Conservation (phyloP, 352 stramenopile genomes). For the Phytophthora syringae region DNA sequence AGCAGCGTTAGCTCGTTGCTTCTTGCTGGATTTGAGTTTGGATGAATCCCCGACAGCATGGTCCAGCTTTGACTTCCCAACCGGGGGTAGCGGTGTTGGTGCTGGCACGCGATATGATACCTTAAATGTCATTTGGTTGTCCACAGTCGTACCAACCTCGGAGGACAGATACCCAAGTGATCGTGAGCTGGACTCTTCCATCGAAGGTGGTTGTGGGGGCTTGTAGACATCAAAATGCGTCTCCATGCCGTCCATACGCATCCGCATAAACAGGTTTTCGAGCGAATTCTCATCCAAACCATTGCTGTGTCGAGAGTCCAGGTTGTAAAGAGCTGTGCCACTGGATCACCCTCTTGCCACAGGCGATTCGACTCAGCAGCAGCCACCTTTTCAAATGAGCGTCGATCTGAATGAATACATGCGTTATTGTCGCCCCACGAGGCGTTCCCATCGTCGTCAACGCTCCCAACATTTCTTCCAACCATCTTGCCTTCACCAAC, state of each 20-base stretch:
- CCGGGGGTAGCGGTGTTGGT: constrained; percentile 38
- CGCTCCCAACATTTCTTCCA: constrained; percentile 12
- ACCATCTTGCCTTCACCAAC: constrained; percentile 18
- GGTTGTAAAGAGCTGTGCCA: constrained; percentile 46
- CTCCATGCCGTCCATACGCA: constrained; percentile 67
- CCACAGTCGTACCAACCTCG: constrained; percentile 32
- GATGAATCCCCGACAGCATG: constrained; percentile 31
- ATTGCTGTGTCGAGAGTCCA: constrained; percentile 3
- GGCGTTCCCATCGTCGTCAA: constrained; percentile 23
- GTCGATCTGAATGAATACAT: constrained; percentile 31
- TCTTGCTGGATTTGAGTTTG: constrained; percentile 68
- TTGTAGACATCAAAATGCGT: constrained; percentile 62
- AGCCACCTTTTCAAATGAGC: constrained; percentile 56
- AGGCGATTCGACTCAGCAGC: constrained; percentile 37
- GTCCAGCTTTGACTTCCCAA: constrained; percentile 36
- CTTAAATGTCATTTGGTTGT: constrained; percentile 59
- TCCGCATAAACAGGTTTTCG: constrained; percentile 50
- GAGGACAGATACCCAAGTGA: constrained; percentile 19
- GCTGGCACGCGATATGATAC: constrained; percentile 76
- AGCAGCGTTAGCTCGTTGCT: constrained; percentile 44
- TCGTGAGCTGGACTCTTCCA: background rate
- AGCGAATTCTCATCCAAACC: constrained; percentile 34
- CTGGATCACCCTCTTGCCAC: constrained; percentile 56
- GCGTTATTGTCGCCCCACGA: constrained; percentile 25
- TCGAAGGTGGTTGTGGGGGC: constrained; percentile 43